Conservation (phyloP, 495 filamentous ascomycete genomes). For the Lasiosphaeriaceae sp. region DNA sequence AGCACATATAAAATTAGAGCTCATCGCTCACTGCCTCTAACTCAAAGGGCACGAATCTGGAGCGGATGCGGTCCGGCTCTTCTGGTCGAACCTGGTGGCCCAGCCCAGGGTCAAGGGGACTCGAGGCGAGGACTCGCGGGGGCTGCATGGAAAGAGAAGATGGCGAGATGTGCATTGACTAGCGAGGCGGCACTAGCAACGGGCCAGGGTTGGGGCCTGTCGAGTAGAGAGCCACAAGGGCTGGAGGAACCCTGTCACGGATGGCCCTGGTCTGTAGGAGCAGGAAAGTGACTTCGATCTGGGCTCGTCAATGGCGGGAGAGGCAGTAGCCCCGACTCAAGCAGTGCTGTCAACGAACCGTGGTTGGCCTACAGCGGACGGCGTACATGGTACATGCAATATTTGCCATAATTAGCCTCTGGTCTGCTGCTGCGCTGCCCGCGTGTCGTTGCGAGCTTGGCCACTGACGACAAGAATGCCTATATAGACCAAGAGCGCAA, state of each 20-base stretch:
- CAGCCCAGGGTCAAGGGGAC: neutral
- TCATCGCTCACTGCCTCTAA: slow-evolving; percentile 14
- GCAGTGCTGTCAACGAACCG: slow-evolving; percentile 16
- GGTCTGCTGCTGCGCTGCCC: slow-evolving; percentile 16
- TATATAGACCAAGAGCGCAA: neutral
- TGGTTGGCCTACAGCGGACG: slow-evolving; percentile 27
- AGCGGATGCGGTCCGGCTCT: slow-evolving; percentile 23
- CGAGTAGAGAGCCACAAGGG: slow-evolving; percentile 15
- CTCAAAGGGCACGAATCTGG: slow-evolving; percentile 9
- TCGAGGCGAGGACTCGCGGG: neutral
- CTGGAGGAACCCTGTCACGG: slow-evolving; percentile 4
- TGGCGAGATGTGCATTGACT: slow-evolving; percentile 28
- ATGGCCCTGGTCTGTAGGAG: slow-evolving; percentile 24
- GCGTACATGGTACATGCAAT: slow-evolving; percentile 34
- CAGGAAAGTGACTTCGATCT: slow-evolving; percentile 27
- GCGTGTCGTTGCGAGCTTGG: slow-evolving; percentile 18
- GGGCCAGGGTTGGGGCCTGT: slow-evolving; percentile 17
- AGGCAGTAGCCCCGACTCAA: slow-evolving; percentile 17
- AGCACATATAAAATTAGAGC: slow-evolving; percentile 33
- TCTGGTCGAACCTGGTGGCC: slow-evolving; percentile 3
- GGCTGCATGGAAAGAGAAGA: slow-evolving; percentile 19
- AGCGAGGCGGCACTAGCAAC: slow-evolving; percentile 23
- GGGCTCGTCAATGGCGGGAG: slow-evolving; percentile 23
- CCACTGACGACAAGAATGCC: neutral
- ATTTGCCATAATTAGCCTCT: slow-evolving; percentile 38